Percentiles rank a stretch among this genome's conserved stretches.
phyloP scores from a whole-genome alignment of 192 early-diverging fungal genomes.

The Entomortierella chlamydospora region DNA sequence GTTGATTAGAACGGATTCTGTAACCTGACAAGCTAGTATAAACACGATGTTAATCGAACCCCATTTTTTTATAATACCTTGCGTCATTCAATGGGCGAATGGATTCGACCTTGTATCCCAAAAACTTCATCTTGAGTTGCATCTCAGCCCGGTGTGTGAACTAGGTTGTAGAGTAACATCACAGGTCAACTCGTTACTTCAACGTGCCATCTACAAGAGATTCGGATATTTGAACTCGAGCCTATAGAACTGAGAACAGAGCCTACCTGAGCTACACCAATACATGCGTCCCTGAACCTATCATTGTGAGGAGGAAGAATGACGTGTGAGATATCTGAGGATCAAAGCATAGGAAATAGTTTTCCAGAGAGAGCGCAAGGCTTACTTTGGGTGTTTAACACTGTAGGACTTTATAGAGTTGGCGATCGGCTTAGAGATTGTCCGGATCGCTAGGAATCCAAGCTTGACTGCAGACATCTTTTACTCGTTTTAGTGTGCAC shows the following conservation, averaged over 20 bases:
- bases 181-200: neutral
- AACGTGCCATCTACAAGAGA: neutral
- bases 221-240: neutral
- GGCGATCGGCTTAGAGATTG: slow-evolving; percentile 72
- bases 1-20: too few relatives aligned
- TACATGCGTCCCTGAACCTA: slow-evolving; percentile 76
- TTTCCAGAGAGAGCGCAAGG: too few relatives aligned
- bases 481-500: neutral
- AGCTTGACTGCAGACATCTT: slow-evolving; percentile 74
- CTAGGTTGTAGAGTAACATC: slow-evolving; percentile 15
- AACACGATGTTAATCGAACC: neutral
- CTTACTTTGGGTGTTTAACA: slow-evolving; percentile 63
- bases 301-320: neutral
- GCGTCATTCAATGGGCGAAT: slow-evolving; percentile 84
- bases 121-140: slow-evolving; percentile 83
- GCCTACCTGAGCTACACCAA: slow-evolving; percentile 76
- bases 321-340: neutral
- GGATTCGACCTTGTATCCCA: slow-evolving; percentile 79
- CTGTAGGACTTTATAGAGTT: slow-evolving; percentile 58
- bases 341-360: too few relatives aligned
- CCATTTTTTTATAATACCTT: slow-evolving; percentile 50
- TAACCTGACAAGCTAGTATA: too few relatives aligned
- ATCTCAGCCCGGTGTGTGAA: slow-evolving; percentile 81
- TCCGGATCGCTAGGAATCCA: slow-evolving; percentile 70
- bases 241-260: neutral